Conservation (phyloP, 1,284 basidiomycete genomes). For the Mycena citricolor region DNA sequence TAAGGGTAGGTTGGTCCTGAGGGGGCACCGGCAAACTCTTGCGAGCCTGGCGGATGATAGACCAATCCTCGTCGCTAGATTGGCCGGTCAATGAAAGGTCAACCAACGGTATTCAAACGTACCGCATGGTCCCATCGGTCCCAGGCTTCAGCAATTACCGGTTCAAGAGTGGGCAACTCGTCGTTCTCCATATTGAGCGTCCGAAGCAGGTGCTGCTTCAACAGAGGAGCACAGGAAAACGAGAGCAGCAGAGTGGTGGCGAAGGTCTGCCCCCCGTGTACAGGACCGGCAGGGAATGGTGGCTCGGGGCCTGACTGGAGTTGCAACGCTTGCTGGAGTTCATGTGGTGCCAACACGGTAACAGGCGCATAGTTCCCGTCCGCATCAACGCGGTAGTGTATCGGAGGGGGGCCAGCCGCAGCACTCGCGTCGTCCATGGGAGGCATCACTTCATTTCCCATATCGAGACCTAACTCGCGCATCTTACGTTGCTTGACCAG, state of each 20-base stretch:
- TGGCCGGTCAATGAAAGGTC: constrained; percentile 8
- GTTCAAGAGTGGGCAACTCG: constrained; percentile 73
- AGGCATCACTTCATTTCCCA: constrained; percentile 64
- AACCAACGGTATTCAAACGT: constrained; percentile 25
- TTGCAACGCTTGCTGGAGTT: constrained; percentile 34
- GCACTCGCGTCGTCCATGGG: constrained; percentile 43
- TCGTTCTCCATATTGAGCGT: constrained; percentile 72
- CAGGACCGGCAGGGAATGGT: constrained; percentile 46
- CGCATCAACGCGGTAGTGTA: constrained; percentile 56
- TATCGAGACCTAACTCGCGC: constrained; percentile 73
- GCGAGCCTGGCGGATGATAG: constrained; percentile 55
- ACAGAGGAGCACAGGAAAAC: constrained; percentile 66
- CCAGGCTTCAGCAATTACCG: constrained; percentile 77
- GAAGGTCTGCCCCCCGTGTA: constrained; percentile 64
- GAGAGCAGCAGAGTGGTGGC: constrained; percentile 69
- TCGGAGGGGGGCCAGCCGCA: constrained; percentile 27
- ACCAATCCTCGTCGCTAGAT: constrained; percentile 57
- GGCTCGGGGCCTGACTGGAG: constrained; percentile 32
- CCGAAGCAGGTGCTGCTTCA: constrained; percentile 72
- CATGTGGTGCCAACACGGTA: constrained; percentile 52
- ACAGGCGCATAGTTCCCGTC: constrained; percentile 60
- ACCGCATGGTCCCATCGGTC: constrained; percentile 81
- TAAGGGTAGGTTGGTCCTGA: constrained; percentile 32
- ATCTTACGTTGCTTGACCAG: constrained; percentile 75
- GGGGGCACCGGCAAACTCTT: constrained; percentile 38